Conservation (phyloP, 106 monocot species). For the Dioscorea zingiberensis region DNA sequence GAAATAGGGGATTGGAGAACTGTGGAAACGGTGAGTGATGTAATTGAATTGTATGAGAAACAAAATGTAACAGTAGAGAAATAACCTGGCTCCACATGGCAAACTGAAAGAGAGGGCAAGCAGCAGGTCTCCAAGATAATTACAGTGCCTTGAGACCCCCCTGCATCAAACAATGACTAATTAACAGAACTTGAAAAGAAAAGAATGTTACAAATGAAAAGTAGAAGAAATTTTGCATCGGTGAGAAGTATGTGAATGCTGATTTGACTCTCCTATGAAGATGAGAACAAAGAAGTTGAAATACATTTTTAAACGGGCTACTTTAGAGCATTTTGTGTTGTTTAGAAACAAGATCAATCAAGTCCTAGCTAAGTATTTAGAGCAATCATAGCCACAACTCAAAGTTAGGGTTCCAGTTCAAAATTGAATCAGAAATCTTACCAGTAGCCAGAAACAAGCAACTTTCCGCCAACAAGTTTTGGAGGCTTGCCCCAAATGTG, state of each 20-base stretch:
- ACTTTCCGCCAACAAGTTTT: slow-evolving; percentile 87
- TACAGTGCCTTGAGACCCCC: slow-evolving; percentile 93
- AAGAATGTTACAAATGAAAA: background rate
- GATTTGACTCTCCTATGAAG: background rate
- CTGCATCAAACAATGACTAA: slow-evolving; percentile 23
- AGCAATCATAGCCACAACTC: background rate
- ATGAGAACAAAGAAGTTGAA: background rate
- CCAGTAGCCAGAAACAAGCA: slow-evolving; percentile 99
- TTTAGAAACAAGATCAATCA: background rate
- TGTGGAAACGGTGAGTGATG: too few relatives aligned
- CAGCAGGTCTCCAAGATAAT: slow-evolving; percentile 90
- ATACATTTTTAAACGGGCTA: background rate
- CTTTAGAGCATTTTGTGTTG: background rate
- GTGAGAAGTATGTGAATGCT: background rate
- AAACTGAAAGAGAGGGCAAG: slow-evolving; percentile 93
- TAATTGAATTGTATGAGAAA: background rate
- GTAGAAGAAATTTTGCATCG: background rate
- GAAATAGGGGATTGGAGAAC: too few relatives aligned
- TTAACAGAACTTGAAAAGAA: background rate
- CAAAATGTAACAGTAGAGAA: background rate
- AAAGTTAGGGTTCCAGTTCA: background rate
- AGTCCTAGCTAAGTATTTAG: background rate
- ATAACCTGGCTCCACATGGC: slow-evolving; percentile 82
- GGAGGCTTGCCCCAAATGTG: slow-evolving; percentile 89
- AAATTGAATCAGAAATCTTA: slow-evolving; percentile 20